phyloP scores from a whole-genome alignment of 116 monocot genomes.

The Dioscorea cayenensis region DNA sequence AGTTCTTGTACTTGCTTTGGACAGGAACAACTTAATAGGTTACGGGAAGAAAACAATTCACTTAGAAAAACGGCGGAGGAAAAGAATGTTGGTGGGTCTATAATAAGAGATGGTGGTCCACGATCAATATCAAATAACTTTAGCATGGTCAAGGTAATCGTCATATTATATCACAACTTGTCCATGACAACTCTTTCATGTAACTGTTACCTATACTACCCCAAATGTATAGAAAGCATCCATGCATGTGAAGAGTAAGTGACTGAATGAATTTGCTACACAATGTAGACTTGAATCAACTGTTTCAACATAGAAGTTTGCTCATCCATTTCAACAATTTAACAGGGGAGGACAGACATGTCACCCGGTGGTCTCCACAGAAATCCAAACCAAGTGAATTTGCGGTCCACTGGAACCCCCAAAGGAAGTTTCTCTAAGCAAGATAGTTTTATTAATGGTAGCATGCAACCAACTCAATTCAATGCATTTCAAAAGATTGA shows the following conservation, averaged over 20 bases:
- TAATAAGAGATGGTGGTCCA: conserved; percentile 23
- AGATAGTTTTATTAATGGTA: conserved; percentile 37
- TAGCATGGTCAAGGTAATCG: conserved; percentile 20
- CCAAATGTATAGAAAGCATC: background rate
- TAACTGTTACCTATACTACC: background rate
- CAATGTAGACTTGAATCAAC: background rate
- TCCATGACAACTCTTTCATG: background rate
- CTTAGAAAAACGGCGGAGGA: conserved; percentile 59
- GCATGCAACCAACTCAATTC: conserved; percentile 13
- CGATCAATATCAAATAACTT: conserved; percentile 26
- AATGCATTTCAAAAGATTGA: conserved; percentile 23
- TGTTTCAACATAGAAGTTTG: background rate
- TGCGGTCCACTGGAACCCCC: conserved; percentile 24
- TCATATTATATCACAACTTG: background rate
- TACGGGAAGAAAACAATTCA: conserved; percentile 67
- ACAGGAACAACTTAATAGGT: conserved; percentile 71
- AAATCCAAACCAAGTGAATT: conserved; percentile 21
- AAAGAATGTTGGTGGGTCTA: conserved; percentile 20
- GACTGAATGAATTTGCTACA: too few relatives aligned
- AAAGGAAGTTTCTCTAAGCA: conserved; percentile 26
- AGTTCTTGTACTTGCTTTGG: conserved; percentile 4
- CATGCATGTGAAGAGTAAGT: too few relatives aligned
- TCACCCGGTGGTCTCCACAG: conserved; percentile 27
- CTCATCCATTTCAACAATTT: conserved; percentile 1
- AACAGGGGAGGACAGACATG: conserved; percentile 38